These are phyloP conservation scores for Rhytidhysteron rufulum DNA, from an alignment of 2,329 filamentous ascomycete species.

Conservation along the genomic window DNA sequence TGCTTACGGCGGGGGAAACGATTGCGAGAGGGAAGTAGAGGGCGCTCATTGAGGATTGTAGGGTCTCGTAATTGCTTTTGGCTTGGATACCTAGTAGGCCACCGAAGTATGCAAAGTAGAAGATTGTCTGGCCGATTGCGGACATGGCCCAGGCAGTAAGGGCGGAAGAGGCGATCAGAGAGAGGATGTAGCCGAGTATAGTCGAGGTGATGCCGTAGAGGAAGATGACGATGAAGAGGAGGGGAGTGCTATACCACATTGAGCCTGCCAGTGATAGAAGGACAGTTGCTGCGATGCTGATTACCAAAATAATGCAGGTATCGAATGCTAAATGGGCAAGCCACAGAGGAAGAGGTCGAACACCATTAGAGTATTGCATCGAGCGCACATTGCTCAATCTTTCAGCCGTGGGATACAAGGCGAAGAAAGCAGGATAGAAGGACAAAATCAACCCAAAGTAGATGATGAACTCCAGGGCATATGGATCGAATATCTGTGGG, in stretches of 20 bases:
- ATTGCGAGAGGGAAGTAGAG: conserved; percentile 21
- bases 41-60: conserved; percentile 16
- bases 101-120: conserved; percentile 44
- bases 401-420: conserved; percentile 79
- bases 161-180: conserved; percentile 71
- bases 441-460: conserved; percentile 75
- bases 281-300: conserved; percentile 61
- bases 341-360: conserved; percentile 77
- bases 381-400: conserved; percentile 72
- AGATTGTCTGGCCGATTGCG: conserved; percentile 63
- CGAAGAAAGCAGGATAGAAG: conserved; percentile 78
- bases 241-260: conserved; percentile 73
- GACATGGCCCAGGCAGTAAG: conserved; percentile 77
- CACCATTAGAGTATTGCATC: conserved; percentile 85
- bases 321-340: conserved; percentile 76
- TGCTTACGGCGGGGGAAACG: conserved; percentile 21
- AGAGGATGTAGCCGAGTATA: conserved; percentile 73
- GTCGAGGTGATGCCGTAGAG: conserved; percentile 76
- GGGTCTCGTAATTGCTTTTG: conserved; percentile 10
- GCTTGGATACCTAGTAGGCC: conserved; percentile 20
- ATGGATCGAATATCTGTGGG: conserved; percentile 31
- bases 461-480: conserved; percentile 71
- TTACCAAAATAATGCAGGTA: conserved; percentile 64
- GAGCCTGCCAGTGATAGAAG: conserved; percentile 52
- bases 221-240: conserved; percentile 73